Evolutionary conservation across 2,329 filamentous ascomycete species (phyloP).

Genomic region (Ceratocystis papillata): DNA sequence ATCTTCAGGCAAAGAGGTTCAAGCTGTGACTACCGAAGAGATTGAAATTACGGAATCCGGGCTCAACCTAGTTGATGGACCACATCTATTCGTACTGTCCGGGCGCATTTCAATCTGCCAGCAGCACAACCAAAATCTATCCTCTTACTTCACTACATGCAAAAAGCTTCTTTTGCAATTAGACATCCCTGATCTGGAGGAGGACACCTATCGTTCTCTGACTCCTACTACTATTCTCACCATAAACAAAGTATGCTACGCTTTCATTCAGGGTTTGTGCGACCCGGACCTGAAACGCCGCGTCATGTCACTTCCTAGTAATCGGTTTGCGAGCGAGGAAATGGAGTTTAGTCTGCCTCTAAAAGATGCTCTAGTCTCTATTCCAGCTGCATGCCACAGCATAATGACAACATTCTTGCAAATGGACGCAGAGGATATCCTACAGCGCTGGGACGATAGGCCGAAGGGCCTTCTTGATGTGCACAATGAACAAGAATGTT

Average conservation of each 20-base stretch:
- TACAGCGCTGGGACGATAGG: constrained; percentile 20
- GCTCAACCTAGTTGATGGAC: neutral
- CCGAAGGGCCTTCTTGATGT: constrained; percentile 16
- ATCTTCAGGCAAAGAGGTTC: neutral
- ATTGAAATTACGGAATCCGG: neutral
- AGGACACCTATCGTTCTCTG: neutral
- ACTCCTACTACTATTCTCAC: constrained; percentile 2
- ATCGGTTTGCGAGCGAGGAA: constrained; percentile 13
- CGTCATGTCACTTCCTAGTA: constrained; percentile 17
- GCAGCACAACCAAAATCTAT: constrained; percentile 18
- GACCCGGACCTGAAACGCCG: constrained; percentile 11
- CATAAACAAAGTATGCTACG: constrained; percentile 22
- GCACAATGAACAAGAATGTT: constrained; percentile 10
- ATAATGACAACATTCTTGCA: constrained; percentile 16
- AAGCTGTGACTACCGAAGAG: neutral
- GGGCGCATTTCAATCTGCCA: constrained; percentile 19
- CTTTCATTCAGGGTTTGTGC: constrained; percentile 20
- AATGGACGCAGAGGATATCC: constrained; percentile 18
- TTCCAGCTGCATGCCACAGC: constrained; percentile 13
- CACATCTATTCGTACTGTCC: constrained; percentile 10
- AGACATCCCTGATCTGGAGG: constrained; percentile 16
- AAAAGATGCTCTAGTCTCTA: neutral
- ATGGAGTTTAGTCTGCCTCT: constrained; percentile 2
- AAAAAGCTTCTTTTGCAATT: constrained; percentile 22
- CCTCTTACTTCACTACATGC: constrained; percentile 22